Evolutionary conservation across 2,329 filamentous ascomycete species (phyloP).

Genomic region (Harringtonia lauricola): DNA sequence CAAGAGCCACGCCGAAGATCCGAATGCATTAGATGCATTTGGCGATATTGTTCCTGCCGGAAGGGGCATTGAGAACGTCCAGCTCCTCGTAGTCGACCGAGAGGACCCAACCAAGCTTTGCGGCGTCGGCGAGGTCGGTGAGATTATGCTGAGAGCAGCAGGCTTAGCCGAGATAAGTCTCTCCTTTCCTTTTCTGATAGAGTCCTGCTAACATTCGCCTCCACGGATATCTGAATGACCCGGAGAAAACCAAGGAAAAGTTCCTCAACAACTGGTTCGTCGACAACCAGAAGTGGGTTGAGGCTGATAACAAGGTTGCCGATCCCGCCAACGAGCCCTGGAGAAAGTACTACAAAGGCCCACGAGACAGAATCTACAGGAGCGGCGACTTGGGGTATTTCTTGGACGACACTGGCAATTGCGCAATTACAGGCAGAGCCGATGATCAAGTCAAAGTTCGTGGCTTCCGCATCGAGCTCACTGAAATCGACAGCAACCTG

Average conservation of each 20-base stretch:
- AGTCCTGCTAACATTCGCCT: neutral
- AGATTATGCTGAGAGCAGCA: slow-evolving; percentile 71
- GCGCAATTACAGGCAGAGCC: slow-evolving; percentile 67
- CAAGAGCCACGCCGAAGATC: slow-evolving; percentile 51
- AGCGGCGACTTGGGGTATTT: slow-evolving; percentile 80
- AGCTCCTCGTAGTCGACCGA: slow-evolving; percentile 73
- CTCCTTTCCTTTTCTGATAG: neutral
- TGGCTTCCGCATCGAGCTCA: slow-evolving; percentile 89
- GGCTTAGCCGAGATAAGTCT: slow-evolving; percentile 56
- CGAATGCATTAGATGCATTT: slow-evolving; percentile 32
- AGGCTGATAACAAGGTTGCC: slow-evolving; percentile 31
- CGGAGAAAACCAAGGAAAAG: slow-evolving; percentile 49
- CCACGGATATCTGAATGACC: slow-evolving; percentile 32
- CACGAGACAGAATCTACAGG: slow-evolving; percentile 75
- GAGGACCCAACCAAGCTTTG: slow-evolving; percentile 58
- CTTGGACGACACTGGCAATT: slow-evolving; percentile 49
- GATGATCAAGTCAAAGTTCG: slow-evolving; percentile 84
- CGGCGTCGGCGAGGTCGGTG: slow-evolving; percentile 69
- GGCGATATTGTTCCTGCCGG: slow-evolving; percentile 71
- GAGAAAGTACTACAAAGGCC: slow-evolving; percentile 68
- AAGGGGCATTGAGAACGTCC: slow-evolving; percentile 78
- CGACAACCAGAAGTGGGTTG: slow-evolving; percentile 57
- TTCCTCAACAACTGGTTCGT: slow-evolving; percentile 84
- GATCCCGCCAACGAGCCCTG: slow-evolving; percentile 59
- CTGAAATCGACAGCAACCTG: slow-evolving; percentile 81